A percentile compares a stretch with the other conserved stretches of the same genome.
phyloP scores from a whole-genome alignment of 2,329 filamentous ascomycete species.

The Fusarium hostae region DNA sequence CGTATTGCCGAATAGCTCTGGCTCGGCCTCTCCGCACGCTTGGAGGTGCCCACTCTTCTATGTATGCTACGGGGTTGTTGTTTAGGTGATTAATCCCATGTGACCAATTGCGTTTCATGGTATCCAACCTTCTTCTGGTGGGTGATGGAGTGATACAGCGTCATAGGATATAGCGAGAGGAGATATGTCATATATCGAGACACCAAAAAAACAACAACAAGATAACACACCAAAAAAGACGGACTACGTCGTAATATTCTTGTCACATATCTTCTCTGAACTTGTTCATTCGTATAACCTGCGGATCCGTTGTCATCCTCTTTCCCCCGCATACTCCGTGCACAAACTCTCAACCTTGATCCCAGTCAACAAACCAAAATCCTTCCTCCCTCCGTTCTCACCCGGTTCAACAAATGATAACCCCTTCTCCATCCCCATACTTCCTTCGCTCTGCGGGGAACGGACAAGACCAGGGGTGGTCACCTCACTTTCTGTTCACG shows the following conservation, averaged over 20 bases:
- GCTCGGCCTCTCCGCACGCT: conserved; percentile 36
- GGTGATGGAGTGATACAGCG: conserved; percentile 5
- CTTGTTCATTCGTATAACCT: conserved; percentile 1
- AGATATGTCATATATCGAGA: neutral
- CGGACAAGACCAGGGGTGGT: conserved; percentile 11
- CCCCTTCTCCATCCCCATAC: conserved; percentile 5
- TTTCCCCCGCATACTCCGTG: conserved; percentile 7
- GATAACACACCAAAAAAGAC: neutral
- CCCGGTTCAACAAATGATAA: conserved; percentile 15
- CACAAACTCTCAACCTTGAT: neutral
- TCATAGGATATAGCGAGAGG: conserved; percentile 2
- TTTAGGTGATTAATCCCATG: neutral
- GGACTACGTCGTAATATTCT: neutral
- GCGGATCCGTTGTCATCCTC: neutral
- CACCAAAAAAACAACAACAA: neutral
- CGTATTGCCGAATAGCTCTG: conserved; percentile 32
- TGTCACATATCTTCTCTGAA: neutral
- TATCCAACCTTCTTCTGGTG: neutral
- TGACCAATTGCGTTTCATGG: conserved; percentile 9
- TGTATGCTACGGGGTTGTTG: neutral
- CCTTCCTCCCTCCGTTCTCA: conserved; percentile 20
- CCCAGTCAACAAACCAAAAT: neutral
- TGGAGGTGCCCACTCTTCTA: conserved; percentile 2
- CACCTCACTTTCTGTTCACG: conserved; percentile 15
- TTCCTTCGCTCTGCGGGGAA: conserved; percentile 7